Conservation (phyloP, 108 stramenopile genomes). For the Fragilaria radians region DNA sequence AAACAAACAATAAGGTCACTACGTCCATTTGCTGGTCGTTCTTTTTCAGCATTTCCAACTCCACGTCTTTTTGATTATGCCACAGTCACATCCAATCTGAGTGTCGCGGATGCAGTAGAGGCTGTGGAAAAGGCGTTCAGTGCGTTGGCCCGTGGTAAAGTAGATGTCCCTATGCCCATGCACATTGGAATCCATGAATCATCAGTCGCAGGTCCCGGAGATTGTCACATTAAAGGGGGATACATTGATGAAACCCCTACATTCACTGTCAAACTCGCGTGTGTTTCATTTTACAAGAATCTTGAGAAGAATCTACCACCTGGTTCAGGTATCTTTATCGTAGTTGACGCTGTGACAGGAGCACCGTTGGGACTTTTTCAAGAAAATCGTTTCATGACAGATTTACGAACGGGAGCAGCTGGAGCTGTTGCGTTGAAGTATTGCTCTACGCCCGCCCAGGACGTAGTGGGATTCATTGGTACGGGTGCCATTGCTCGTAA, state of each 20-base stretch:
- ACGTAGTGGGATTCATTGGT: conserved; percentile 86
- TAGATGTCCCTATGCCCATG: conserved; percentile 96
- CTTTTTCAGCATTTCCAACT: conserved; percentile 56
- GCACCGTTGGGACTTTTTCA: conserved; percentile 86
- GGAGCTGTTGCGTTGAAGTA: conserved; percentile 87
- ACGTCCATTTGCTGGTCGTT: conserved; percentile 10
- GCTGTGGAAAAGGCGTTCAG: conserved; percentile 85
- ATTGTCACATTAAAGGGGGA: conserved; percentile 90
- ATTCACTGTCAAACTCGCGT: conserved; percentile 87
- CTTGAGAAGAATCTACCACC: conserved; percentile 76
- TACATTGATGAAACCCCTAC: conserved; percentile 72
- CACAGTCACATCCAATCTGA: conserved; percentile 69
- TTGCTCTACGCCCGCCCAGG: conserved; percentile 53
- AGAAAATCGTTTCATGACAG: conserved; percentile 95
- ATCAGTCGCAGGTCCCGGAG: conserved; percentile 78
- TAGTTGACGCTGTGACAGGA: conserved; percentile 87
- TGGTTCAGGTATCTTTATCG: conserved; percentile 86
- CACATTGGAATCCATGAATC: conserved; percentile 91
- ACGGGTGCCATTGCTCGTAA: conserved; percentile 83
- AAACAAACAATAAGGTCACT: conserved; percentile 8
- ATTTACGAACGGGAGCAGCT: conserved; percentile 90
- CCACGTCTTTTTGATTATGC: conserved; percentile 81
- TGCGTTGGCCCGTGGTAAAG: conserved; percentile 79
- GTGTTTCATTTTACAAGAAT: conserved; percentile 92
- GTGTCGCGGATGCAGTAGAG: conserved; percentile 75